phyloP scores from a whole-genome alignment of 2,329 filamentous ascomycete species.

The Fusarium sp. region DNA sequence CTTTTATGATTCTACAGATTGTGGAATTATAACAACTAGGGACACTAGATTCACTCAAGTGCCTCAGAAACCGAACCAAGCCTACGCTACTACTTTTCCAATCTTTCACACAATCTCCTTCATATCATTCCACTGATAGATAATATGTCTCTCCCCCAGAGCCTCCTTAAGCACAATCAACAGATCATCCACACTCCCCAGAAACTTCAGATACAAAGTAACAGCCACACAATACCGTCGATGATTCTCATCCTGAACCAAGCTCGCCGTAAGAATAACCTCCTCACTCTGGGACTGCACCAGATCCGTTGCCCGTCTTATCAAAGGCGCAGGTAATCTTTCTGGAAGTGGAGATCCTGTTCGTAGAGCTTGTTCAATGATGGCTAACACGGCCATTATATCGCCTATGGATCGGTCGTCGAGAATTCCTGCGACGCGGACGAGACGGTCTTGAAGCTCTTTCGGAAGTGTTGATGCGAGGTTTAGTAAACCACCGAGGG shows the following conservation, averaged over 20 bases:
- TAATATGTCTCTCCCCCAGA: slow-evolving; percentile 56
- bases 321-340: slow-evolving; percentile 60
- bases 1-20: too few relatives aligned
- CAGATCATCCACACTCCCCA: slow-evolving; percentile 58
- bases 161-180: slow-evolving; percentile 57
- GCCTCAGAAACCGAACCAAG: too few relatives aligned
- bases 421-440: slow-evolving; percentile 53
- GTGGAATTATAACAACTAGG: too few relatives aligned
- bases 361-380: slow-evolving; percentile 60
- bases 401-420: slow-evolving; percentile 61
- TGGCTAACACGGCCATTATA: slow-evolving; percentile 61
- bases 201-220: slow-evolving; percentile 58
- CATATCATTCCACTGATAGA: slow-evolving; percentile 47
- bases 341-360: slow-evolving; percentile 62
- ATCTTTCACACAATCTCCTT: background rate
- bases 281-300: slow-evolving; percentile 39
- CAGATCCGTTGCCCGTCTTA: slow-evolving; percentile 52
- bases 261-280: slow-evolving; percentile 48
- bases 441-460: slow-evolving; percentile 56
- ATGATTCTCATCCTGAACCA: slow-evolving; percentile 57
- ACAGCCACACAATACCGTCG: slow-evolving; percentile 61
- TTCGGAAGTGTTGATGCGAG: slow-evolving; percentile 54
- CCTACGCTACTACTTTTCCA: too few relatives aligned
- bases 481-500: slow-evolving; percentile 48
- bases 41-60: too few relatives aligned